These are phyloP conservation scores for Trypanosoma grayi DNA, from an alignment of 208 protist genomes.

Conservation along the genomic window DNA sequence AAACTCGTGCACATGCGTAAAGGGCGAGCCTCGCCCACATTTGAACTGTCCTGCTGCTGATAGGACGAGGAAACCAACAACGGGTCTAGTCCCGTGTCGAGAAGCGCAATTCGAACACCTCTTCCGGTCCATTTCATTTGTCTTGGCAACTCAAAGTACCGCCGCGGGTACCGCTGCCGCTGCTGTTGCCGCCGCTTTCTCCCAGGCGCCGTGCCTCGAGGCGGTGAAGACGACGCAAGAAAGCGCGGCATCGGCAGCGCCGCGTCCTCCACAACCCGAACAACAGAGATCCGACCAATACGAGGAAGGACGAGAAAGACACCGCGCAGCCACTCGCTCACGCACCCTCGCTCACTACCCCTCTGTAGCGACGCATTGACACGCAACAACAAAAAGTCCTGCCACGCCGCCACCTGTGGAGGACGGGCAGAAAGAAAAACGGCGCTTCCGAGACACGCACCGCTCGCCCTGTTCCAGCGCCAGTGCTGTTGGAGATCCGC, in stretches of 20 bases:
- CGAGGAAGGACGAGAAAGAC: not conserved
- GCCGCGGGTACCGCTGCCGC: conserved; percentile 14
- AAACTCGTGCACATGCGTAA: conserved; percentile 46
- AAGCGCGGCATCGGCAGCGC: not conserved
- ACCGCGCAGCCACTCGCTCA: not conserved
- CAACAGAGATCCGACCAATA: conserved; percentile 16
- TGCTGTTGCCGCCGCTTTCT: conserved; percentile 5
- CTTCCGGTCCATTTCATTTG: conserved; percentile 28
- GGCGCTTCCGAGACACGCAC: too few relatives aligned
- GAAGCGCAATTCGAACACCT: conserved; percentile 54
- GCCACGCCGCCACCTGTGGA: not conserved
- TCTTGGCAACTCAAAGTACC: conserved; percentile 16
- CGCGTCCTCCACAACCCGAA: conserved; percentile 3
- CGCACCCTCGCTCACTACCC: not conserved
- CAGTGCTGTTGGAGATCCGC: not conserved
- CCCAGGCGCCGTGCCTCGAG: not conserved
- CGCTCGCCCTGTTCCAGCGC: not conserved
- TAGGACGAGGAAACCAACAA: conserved; percentile 9
- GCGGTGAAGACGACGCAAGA: not conserved
- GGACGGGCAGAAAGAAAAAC: not conserved
- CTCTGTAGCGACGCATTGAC: not conserved
- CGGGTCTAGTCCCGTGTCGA: conserved; percentile 55
- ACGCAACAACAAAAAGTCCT: conserved; percentile 19
- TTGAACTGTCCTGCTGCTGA: conserved; percentile 21
- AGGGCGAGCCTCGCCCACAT: not conserved